Evolutionary conservation across 2,329 filamentous ascomycete species (phyloP).

Genomic region (Mariannaea elegans): DNA sequence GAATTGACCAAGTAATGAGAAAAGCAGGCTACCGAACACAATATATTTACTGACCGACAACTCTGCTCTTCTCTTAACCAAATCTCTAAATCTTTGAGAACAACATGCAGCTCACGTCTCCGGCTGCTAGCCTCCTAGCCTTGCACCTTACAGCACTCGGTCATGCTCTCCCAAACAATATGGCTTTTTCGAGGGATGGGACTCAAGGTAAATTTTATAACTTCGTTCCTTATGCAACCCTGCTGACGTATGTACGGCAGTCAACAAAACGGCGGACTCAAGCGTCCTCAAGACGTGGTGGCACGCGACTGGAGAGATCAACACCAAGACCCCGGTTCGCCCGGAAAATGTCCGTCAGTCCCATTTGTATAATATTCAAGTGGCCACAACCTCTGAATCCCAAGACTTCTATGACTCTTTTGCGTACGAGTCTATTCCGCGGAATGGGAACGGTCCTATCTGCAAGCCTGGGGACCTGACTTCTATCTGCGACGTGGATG

Average conservation of each 20-base stretch:
- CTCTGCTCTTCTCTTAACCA: too few species aligned
- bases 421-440: conserved; percentile 47
- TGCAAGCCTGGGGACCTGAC: conserved; percentile 31
- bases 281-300: conserved; percentile 26
- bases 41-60: too few species aligned
- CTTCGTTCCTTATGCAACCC: too few species aligned
- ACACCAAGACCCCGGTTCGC: conserved; percentile 20
- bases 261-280: not conserved
- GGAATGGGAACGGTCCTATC: conserved; percentile 47
- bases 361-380: conserved; percentile 25
- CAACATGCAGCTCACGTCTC: too few species aligned
- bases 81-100: too few species aligned
- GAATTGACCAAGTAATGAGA: too few species aligned
- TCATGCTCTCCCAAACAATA: too few species aligned
- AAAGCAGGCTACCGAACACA: too few species aligned
- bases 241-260: not conserved
- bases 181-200: too few species aligned
- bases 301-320: conserved; percentile 29
- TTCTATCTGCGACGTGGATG: conserved; percentile 37
- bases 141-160: too few species aligned
- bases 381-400: conserved; percentile 4
- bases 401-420: conserved; percentile 41
- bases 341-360: conserved; percentile 31
- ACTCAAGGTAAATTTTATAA: too few species aligned
- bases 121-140: too few species aligned